phyloP scores from a whole-genome alignment of 371 early-diverging fungal genomes.

The Mortierella polycephala region DNA sequence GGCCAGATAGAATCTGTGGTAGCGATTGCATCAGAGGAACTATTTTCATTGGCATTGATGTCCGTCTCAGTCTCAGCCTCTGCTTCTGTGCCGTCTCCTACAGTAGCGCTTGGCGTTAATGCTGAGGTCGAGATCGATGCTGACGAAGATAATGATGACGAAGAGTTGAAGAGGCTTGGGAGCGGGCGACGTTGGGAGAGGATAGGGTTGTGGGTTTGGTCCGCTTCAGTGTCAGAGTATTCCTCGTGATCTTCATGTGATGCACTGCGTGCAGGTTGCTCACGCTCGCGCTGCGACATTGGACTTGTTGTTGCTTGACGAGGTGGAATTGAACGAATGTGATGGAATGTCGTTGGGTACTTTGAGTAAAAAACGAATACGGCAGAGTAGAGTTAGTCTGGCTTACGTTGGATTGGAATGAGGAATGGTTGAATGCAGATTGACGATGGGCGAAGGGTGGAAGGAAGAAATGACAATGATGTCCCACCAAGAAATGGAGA shows the following conservation, averaged over 20 bases:
- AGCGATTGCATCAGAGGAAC: background rate
- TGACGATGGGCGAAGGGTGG: no score
- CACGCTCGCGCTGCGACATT: background rate
- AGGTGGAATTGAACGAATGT: no score
- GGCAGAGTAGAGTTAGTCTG: no score
- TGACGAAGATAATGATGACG: background rate
- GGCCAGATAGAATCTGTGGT: constrained; percentile 2
- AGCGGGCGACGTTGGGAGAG: constrained; percentile 1
- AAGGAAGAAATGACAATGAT: no score
- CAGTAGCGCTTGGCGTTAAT: background rate
- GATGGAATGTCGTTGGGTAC: no score
- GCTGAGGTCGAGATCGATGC: background rate
- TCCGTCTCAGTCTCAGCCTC: background rate
- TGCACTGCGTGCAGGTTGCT: background rate
- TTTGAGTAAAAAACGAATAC: no score
- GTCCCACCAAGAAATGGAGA: no score
- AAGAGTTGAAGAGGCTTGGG: background rate
- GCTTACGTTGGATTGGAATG: no score
- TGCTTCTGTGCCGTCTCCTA: background rate
- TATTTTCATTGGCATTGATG: background rate
- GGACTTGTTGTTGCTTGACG: no score
- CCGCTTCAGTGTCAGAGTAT: background rate
- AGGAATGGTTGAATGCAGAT: no score
- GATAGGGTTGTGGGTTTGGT: constrained; percentile 3
- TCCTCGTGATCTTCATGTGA: constrained; percentile 6